Conservation (phyloP, 2,329 filamentous ascomycete species). For the Phialophora chinensis region DNA sequence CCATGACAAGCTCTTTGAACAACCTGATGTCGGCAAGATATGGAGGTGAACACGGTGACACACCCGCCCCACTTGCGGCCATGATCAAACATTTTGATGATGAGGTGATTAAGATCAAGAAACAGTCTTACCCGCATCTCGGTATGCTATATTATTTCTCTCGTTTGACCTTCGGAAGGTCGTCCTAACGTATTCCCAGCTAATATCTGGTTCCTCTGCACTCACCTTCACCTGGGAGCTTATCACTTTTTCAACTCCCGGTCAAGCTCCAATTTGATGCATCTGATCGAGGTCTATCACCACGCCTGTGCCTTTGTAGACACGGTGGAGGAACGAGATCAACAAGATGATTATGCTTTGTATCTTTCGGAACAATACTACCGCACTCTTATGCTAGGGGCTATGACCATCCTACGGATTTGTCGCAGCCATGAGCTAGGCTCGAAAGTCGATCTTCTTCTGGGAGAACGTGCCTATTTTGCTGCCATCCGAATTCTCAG, state of each 20-base stretch:
- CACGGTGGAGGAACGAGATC: slow-evolving; percentile 3
- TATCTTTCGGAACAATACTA: slow-evolving; percentile 21
- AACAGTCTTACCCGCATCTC: too few species aligned
- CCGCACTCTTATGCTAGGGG: slow-evolving; percentile 2
- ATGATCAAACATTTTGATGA: too few species aligned
- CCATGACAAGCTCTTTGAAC: too few species aligned
- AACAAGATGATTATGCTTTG: slow-evolving; percentile 11
- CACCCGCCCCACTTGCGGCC: too few species aligned
- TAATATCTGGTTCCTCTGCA: too few species aligned
- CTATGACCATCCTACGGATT: slow-evolving; percentile 16
- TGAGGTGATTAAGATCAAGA: too few species aligned
- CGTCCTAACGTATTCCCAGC: too few species aligned
- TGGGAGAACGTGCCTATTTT: slow-evolving; percentile 21
- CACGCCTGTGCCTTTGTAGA: slow-evolving; percentile 11
- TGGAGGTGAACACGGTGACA: too few species aligned
- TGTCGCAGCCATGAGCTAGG: slow-evolving; percentile 13
- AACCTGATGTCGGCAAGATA: too few species aligned
- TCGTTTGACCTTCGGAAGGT: too few species aligned
- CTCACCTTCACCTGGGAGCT: background rate
- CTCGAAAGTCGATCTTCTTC: background rate
- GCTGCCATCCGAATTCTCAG: slow-evolving; percentile 11
- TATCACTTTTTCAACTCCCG: slow-evolving; percentile 18
- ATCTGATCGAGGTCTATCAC: slow-evolving; percentile 14
- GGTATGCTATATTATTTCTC: too few species aligned
- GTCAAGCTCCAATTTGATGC: background rate